A percentile compares a stretch with the other conserved stretches of the same genome.
These are phyloP conservation scores for Boeremia lycopersici DNA, from an alignment of 2,329 filamentous ascomycete species.

Conservation along the genomic window DNA sequence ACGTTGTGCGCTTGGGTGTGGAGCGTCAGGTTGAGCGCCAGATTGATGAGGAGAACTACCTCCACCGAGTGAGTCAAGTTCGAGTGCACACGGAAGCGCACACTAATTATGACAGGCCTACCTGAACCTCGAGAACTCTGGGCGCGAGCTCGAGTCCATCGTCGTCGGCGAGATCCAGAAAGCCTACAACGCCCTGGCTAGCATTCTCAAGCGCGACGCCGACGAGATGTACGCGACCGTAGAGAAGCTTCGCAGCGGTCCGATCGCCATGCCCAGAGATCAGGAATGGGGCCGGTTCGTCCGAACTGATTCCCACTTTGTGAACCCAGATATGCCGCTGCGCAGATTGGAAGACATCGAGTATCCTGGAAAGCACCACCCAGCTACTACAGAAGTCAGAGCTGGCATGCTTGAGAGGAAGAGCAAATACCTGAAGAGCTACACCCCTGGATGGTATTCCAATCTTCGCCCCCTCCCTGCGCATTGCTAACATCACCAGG, in stretches of 20 bases:
- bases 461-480: neutral
- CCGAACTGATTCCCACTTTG: slow-evolving; percentile 79
- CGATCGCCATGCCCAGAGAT: slow-evolving; percentile 92
- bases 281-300: slow-evolving; percentile 89
- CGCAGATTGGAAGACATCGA: slow-evolving; percentile 81
- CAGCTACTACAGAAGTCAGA: slow-evolving; percentile 81
- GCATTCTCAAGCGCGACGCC: slow-evolving; percentile 88
- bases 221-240: slow-evolving; percentile 79
- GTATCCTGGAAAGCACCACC: slow-evolving; percentile 89
- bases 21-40: slow-evolving; percentile 91
- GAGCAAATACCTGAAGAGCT: slow-evolving; percentile 98
- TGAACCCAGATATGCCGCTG: slow-evolving; percentile 81
- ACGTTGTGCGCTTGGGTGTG: slow-evolving; percentile 81
- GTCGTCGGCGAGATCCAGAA: slow-evolving; percentile 98
- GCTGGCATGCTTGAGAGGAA: slow-evolving; percentile 94
- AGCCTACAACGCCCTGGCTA: slow-evolving; percentile 91
- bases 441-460: slow-evolving; percentile 88
- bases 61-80: slow-evolving; percentile 73
- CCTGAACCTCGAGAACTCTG: slow-evolving; percentile 90
- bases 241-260: slow-evolving; percentile 81
- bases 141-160: slow-evolving; percentile 92
- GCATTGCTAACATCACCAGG: slow-evolving; percentile 56
- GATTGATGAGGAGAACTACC: slow-evolving; percentile 95
- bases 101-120: slow-evolving; percentile 68
- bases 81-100: neutral